Conservation (phyloP, 2,329 filamentous ascomycete species). For the Neurospora sp. region DNA sequence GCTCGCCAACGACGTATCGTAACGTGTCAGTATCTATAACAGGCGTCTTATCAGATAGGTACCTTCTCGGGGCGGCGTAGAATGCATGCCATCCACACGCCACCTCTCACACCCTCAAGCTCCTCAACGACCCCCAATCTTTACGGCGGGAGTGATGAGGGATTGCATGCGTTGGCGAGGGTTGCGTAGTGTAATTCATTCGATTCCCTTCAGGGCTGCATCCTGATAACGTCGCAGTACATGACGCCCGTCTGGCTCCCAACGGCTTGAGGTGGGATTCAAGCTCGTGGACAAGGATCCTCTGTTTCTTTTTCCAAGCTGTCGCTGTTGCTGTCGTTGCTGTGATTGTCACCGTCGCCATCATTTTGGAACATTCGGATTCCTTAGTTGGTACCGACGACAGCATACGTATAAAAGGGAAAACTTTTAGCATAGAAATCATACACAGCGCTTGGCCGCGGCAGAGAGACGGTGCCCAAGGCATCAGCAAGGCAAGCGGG, state of each 20-base stretch:
- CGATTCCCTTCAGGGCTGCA: background rate
- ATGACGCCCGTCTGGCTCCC: background rate
- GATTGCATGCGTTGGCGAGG: background rate
- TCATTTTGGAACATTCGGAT: constrained; percentile 7
- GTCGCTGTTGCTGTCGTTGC: constrained; percentile 1
- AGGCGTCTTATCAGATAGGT: background rate
- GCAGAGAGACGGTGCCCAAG: background rate
- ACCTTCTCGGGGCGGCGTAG: background rate
- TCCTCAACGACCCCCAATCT: background rate
- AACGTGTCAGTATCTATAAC: background rate
- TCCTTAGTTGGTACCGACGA: background rate
- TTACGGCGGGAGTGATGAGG: background rate
- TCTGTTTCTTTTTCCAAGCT: background rate
- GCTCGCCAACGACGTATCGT: background rate
- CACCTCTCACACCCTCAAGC: background rate
- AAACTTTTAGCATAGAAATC: background rate
- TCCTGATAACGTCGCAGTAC: background rate
- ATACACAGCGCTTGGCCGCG: background rate
- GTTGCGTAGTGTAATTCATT: background rate
- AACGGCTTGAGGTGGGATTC: background rate
- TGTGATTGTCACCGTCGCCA: constrained; percentile 16
- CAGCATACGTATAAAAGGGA: background rate
- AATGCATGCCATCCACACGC: background rate
- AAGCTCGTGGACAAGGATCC: background rate
- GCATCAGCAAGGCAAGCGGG: background rate